phyloP scores from a whole-genome alignment of 345 rosid genomes.

The Populus alba region DNA sequence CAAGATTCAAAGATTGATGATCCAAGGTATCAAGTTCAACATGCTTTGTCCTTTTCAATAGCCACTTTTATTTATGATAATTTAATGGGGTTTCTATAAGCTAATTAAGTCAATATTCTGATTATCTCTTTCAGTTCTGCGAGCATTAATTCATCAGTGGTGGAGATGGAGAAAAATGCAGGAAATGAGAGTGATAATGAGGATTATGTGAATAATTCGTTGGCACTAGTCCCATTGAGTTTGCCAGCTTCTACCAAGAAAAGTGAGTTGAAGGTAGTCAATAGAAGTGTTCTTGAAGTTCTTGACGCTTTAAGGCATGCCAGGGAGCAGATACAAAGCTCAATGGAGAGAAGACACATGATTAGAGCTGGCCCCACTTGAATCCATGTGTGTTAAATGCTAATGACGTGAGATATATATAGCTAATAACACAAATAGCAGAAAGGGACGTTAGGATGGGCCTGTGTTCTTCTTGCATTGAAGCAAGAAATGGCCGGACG shows the following conservation, averaged over 20 bases:
- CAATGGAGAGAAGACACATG: conserved; percentile 37
- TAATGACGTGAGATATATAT: conserved; percentile 5
- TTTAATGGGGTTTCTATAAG: neutral
- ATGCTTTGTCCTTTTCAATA: neutral
- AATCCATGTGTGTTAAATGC: conserved; percentile 14
- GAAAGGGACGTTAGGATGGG: neutral
- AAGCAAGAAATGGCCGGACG: neutral
- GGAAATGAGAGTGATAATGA: conserved; percentile 9
- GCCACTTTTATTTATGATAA: neutral
- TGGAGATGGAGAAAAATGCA: conserved; percentile 19
- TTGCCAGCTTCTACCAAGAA: conserved; percentile 16
- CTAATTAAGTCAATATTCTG: neutral
- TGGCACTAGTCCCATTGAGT: conserved; percentile 42
- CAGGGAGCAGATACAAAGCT: conserved; percentile 37
- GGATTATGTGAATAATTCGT: conserved; percentile 31
- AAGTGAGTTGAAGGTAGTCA: conserved; percentile 22
- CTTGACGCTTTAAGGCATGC: conserved; percentile 46
- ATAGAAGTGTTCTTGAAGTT: conserved; percentile 40
- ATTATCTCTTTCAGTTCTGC: conserved; percentile 21
- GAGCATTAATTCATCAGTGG: conserved; percentile 5
- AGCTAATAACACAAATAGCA: neutral
- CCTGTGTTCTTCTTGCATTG: neutral
- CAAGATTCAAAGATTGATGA: conserved; percentile 23
- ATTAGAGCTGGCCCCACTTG: conserved; percentile 38
- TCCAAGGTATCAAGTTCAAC: conserved; percentile 20